These are phyloP conservation scores for Colletotrichum tropicale DNA, from an alignment of 2,329 filamentous ascomycete genomes.

Conservation along the genomic window DNA sequence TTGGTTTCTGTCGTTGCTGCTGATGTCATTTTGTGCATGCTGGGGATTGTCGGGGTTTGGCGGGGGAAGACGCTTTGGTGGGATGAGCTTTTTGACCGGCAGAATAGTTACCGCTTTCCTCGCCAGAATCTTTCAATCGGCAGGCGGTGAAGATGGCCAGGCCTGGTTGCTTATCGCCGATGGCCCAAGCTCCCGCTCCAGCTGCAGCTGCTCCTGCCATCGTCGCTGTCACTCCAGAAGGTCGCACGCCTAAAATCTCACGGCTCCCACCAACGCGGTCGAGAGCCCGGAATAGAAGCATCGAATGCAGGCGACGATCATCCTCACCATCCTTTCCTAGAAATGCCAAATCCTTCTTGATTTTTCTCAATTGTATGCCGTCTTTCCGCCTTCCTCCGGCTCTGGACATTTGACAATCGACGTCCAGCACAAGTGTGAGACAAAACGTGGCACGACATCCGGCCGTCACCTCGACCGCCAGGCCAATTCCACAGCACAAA, in stretches of 20 bases:
- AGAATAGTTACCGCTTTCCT: background rate
- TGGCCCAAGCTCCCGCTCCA: background rate
- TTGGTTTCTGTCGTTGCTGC: background rate
- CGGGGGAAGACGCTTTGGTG: background rate
- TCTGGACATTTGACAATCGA: background rate
- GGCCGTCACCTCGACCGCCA: background rate
- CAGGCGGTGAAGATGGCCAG: background rate
- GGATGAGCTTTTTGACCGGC: slow-evolving; percentile 17
- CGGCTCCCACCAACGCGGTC: background rate
- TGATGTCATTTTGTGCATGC: slow-evolving; percentile 3
- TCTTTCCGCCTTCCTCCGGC: background rate
- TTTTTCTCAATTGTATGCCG: background rate
- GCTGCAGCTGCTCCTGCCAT: background rate
- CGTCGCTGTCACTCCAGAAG: background rate
- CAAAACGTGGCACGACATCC: background rate
- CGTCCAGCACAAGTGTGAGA: background rate
- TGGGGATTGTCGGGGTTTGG: background rate
- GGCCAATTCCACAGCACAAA: background rate
- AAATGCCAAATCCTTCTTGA: background rate
- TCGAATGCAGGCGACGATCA: background rate
- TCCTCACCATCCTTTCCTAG: background rate
- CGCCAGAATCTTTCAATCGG: background rate
- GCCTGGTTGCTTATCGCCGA: background rate
- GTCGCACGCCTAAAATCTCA: slow-evolving; percentile 13
- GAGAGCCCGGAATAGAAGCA: background rate